Percentiles rank a stretch among this genome's conserved stretches.
These are phyloP conservation scores for Rostrohypoxylon terebratum DNA, from an alignment of 495 filamentous ascomycete genomes.

Conservation along the genomic window DNA sequence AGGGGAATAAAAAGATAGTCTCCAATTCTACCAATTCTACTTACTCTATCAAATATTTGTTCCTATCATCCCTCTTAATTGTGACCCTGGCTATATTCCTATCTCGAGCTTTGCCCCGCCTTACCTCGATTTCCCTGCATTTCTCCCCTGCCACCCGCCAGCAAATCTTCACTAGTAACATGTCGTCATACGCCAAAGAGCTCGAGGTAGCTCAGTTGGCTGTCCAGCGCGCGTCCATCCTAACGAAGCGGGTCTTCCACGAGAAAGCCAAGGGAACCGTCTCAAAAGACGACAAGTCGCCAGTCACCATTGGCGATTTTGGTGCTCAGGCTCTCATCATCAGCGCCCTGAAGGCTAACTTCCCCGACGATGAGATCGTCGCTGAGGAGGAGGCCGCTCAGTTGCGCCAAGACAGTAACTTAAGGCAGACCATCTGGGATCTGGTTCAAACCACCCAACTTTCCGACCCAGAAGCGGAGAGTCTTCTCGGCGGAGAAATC, in stretches of 20 bases:
- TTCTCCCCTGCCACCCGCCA: conserved; percentile 30
- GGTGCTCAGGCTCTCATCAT: conserved; percentile 98
- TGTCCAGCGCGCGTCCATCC: conserved; percentile 86
- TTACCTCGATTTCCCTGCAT: conserved; percentile 46
- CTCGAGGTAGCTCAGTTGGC: conserved; percentile 88
- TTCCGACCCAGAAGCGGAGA: conserved; percentile 72
- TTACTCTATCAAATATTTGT: conserved; percentile 14
- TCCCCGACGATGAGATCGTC: conserved; percentile 90
- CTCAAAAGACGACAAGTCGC: conserved; percentile 93
- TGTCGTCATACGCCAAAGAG: conserved; percentile 77
- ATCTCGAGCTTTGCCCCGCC: conserved; percentile 49
- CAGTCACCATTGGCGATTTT: conserved; percentile 97
- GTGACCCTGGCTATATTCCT: conserved; percentile 49
- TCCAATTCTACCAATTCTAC: not conserved
- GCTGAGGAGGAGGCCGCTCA: conserved; percentile 91
- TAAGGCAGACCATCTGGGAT: conserved; percentile 83
- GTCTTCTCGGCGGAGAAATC: conserved; percentile 76
- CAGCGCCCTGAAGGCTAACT: conserved; percentile 84
- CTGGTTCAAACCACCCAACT: conserved; percentile 78
- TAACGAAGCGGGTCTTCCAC: conserved; percentile 94
- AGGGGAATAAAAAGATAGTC: conserved; percentile 28
- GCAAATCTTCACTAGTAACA: conserved; percentile 40
- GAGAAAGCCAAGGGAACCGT: conserved; percentile 92
- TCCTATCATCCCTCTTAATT: conserved; percentile 40
- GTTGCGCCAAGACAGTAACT: conserved; percentile 72